Base-by-base conservation (phyloP, 164 flowering plant species). In the Sedum album region DNA sequence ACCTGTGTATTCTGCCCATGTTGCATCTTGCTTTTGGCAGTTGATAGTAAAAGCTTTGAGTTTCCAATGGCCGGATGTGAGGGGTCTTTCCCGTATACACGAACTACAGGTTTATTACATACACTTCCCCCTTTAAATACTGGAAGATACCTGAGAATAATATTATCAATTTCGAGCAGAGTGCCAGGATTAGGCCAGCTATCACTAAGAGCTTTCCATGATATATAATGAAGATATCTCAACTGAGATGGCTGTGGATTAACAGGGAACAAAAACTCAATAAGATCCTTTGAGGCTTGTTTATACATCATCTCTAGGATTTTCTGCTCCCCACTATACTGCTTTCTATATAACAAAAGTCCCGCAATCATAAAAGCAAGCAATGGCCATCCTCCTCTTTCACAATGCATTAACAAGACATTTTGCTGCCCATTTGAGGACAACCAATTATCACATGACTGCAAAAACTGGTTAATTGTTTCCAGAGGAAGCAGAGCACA, bases 321-420 rank as follows among this genome's bases (percentile, higher is more conserved):
- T 79, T 89, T 93, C 75, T 79, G 90, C 82, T 91, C 98, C 38
- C 96, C 98, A 46, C 66, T 84, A 75, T 88, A 89, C 80, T 91
- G 97, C 75, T 88, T 93, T 65, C 94, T 78, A 73, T 85, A 89
- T 48, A 93, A 72, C 21, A 91, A 80, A 66, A 93, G 94, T 51
- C 88, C 88, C 13, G 98, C 96, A 41, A 93, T 91, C 96, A 93
- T 91, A 72, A 93, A 93, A 0, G 98, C 96, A 61, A 93, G 89
- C 41, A 91, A 87, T 33, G 97, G 98, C 98, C 98, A 93, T 26
- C 96, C 98, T 33, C 98, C 97, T 72, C 90, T 83, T 76, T 93
- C 97, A 69, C 98, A 93, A 67, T 93, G 98, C 97, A 93, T 86
- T 72, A 93, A 72, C 66, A 93, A 80, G 70, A 93, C 91, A 75